A percentile compares a stretch with the other conserved stretches of the same genome.
Conservation (phyloP, 192 early-diverging fungal species). For the Coemansia sp. region DNA sequence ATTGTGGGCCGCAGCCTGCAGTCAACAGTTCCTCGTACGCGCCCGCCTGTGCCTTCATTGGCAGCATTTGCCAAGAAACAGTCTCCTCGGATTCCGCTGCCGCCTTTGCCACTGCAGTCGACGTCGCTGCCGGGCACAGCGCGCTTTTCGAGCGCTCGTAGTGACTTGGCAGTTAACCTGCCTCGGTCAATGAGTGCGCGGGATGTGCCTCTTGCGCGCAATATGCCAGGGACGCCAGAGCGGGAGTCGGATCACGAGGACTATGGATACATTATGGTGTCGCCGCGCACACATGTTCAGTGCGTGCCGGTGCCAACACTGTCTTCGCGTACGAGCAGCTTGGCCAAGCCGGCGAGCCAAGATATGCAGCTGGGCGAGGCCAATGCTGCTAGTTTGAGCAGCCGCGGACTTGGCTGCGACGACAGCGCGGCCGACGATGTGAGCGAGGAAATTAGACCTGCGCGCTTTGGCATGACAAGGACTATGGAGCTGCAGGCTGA, state of each 20-base stretch:
- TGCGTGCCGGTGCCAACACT: constrained; percentile 21
- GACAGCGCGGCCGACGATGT: constrained; percentile 6
- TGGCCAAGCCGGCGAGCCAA: not conserved
- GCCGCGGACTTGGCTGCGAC: constrained; percentile 26
- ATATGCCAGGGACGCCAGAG: constrained; percentile 4
- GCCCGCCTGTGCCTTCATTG: constrained; percentile 7
- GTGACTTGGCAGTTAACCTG: constrained; percentile 5
- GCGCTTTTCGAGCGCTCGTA: not conserved
- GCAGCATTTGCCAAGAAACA: constrained; percentile 1
- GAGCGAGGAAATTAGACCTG: not conserved
- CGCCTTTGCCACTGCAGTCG: constrained; percentile 19
- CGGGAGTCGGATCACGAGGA: constrained; percentile 42
- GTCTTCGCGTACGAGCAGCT: constrained; percentile 19
- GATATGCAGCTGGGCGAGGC: not conserved
- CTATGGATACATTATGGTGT: constrained; percentile 55
- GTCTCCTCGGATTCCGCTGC: constrained; percentile 20
- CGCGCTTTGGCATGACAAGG: not conserved
- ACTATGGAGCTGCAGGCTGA: constrained; percentile 1
- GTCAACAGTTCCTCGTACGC: constrained; percentile 1
- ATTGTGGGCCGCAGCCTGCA: constrained; percentile 11
- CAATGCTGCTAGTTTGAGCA: not conserved
- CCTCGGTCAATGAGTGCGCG: constrained; percentile 7
- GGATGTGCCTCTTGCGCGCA: not conserved
- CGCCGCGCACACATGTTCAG: constrained; percentile 50
- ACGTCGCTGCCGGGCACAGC: constrained; percentile 10